Evolutionary conservation across 768 basidiomycete species (phyloP), one percentile per base, ranked within the genome.

Genomic region (Guyanaporus albipodus): DNA sequence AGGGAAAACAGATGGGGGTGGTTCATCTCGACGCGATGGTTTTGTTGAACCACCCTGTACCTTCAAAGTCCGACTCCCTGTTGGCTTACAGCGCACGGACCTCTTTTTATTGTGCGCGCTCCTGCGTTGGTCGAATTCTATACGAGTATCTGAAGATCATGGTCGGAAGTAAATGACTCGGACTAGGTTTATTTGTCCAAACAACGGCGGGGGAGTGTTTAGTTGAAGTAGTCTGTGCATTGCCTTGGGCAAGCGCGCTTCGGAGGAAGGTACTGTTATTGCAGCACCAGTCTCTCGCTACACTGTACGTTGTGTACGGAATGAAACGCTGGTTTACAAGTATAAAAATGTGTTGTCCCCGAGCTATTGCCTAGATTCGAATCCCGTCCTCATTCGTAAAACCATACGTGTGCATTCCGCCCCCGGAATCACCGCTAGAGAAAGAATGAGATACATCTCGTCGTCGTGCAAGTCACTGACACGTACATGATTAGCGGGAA

Each of bases 401-500:
- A 46, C 75, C 67, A 47, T 74, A 78, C 6, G 75, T 67, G n/a
- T 68, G 70, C 41, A 79, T 64, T 29, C 71, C 72, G 18, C 78
- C 78, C 34, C 71, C 66, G 17, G 67, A 71, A 57, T 79, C 77
- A 5, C 78, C 78, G 14, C 78, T 79, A 36, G 10, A 32, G 10
- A 36, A 41, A 38, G 38, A 23, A 32, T 52, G 44, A 54, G 27
- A 73, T 73, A n/a, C 2, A 9, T 22, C n/a, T n/a, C n/a, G 19
- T 12, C 28, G 38, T 33, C 14, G 27, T 28, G 46, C 39, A 32
- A 21, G 11, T 39, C 38, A 18, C 24, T 28, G 44, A 48, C 6
- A 75, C 82, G 53, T 62, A 87, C 85, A 85, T 73, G 44, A 88
- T 67, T 2, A 88, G 67, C 6, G 76, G 69, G 46, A 77, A 67